These are phyloP conservation scores for Phyllosticta ampelicida DNA, from an alignment of 2,329 filamentous ascomycete genomes.

Conservation along the genomic window DNA sequence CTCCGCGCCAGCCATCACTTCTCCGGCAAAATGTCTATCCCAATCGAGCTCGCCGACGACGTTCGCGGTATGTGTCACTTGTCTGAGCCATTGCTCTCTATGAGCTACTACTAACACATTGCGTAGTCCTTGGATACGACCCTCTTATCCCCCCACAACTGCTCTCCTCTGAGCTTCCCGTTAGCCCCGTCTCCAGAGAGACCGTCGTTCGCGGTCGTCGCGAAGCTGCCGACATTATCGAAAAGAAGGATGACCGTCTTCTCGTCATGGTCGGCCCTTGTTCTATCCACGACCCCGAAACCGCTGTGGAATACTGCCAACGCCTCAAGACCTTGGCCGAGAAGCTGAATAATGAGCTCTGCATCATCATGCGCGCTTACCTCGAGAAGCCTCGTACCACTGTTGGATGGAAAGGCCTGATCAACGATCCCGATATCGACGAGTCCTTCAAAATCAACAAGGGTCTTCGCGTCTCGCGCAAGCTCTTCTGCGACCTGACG, in stretches of 20 bases:
- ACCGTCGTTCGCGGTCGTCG: conserved; percentile 62
- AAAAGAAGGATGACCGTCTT: conserved; percentile 71
- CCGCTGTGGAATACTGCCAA: conserved; percentile 78
- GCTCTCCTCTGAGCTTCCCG: conserved; percentile 74
- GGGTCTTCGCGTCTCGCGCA: conserved; percentile 80
- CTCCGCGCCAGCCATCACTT: conserved; percentile 5
- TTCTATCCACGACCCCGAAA: conserved; percentile 88
- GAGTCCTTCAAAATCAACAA: conserved; percentile 99
- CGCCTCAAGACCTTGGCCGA: conserved; percentile 67
- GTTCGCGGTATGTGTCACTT: conserved; percentile 37
- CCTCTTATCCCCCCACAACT: conserved; percentile 82
- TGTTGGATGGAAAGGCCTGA: conserved; percentile 97
- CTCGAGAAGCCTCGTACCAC: conserved; percentile 98
- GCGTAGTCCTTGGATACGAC: conserved; percentile 79
- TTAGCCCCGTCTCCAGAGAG: conserved; percentile 47
- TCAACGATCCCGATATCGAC: conserved; percentile 98
- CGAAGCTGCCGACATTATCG: conserved; percentile 63
- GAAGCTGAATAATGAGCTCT: conserved; percentile 71
- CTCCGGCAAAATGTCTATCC: conserved; percentile 8
- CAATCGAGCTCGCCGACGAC: conserved; percentile 35
- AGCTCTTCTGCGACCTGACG: conserved; percentile 89
- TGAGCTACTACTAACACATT: not conserved
- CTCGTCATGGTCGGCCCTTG: conserved; percentile 92
- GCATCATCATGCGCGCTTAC: conserved; percentile 96
- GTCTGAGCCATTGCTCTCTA: conserved; percentile 8